Evolutionary conservation across 768 basidiomycete species (phyloP), one percentile per base, ranked within the genome.

Genomic region (Neoboletus magnificus): DNA sequence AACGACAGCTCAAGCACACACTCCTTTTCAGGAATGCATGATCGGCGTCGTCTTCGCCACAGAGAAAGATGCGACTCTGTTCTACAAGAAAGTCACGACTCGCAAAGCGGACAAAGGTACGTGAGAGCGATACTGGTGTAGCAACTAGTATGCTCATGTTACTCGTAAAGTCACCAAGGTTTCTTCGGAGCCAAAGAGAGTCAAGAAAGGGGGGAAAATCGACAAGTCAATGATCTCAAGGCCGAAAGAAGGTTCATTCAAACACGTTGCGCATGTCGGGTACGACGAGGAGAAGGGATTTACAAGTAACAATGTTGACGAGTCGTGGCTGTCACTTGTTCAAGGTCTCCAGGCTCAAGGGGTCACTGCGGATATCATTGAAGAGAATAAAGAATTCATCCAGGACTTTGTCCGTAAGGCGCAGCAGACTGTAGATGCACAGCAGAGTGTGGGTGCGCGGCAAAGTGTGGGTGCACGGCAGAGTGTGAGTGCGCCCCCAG

Each of bases 221-320:
- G 89, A 96, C 76, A 98, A 97, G 71, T 89, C 91, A 1, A 82
- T 88, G 78, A 98, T 98, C 47, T 94, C 93, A 12, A 88, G 78
- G 0, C 95, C 94, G 2, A 82, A 84, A 5, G 70, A 75, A 1
- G 86, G 86, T 15, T 87, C 87, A 9, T 98, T 98, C 76, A 80
- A 83, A 54, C 95, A 98, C 66, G 80, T 97, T 42, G 93, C 89
- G 1, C 95, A 98, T 68, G 96, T 99, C 90, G 95, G 94, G 13
- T 97, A 88, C 70, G 91, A 97, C 64, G 70, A 82, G 0, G 85
- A 96, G 60, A 82, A 85, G 25, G 96, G 96, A 3, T 98, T 93
- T 71, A 87, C 86, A 0, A 90, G 88, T 1, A 80, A 78, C 16
- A 91, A 91, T 50, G 90, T 99, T 6, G 96, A 99, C 70, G 84